Conservation (phyloP, 176 grass and related monocot genomes). For the Lolium perenne region DNA sequence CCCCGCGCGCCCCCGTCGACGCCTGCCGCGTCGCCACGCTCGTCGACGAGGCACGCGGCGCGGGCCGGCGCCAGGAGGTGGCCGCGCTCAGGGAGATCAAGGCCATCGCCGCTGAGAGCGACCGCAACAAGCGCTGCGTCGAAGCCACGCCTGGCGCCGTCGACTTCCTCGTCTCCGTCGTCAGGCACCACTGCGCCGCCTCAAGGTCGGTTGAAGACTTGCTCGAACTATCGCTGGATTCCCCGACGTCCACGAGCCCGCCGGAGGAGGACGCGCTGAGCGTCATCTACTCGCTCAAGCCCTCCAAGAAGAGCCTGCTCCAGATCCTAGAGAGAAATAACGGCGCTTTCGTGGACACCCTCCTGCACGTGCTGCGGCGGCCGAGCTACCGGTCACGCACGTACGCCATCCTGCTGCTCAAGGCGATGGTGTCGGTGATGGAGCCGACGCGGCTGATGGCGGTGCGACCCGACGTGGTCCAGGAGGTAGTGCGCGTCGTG, state of each 20-base stretch:
- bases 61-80: not conserved
- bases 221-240: not conserved
- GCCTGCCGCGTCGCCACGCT: constrained; percentile 47
- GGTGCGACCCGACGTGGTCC: constrained; percentile 42
- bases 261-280: constrained; percentile 60
- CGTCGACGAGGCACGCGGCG: constrained; percentile 43
- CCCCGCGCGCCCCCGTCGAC: constrained; percentile 58
- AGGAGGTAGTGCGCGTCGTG: constrained; percentile 55
- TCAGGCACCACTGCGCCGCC: not conserved
- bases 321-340: constrained; percentile 43
- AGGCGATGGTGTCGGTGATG: constrained; percentile 43
- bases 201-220: not conserved
- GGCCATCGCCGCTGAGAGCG: constrained; percentile 58
- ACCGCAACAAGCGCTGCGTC: constrained; percentile 59
- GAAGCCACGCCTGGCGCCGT: constrained; percentile 44
- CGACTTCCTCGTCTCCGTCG: constrained; percentile 52
- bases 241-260: constrained; percentile 36
- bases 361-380: constrained; percentile 49
- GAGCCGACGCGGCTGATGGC: constrained; percentile 31
- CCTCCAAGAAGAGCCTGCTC: constrained; percentile 41
- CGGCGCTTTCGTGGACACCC: constrained; percentile 32
- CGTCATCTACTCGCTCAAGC: constrained; percentile 61
- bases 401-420: constrained; percentile 54
- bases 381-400: constrained; percentile 64
- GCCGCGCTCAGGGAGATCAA: constrained; percentile 59